Evolutionary conservation across 2,329 filamentous ascomycete species (phyloP).

Genomic region (Fusarium sp.): DNA sequence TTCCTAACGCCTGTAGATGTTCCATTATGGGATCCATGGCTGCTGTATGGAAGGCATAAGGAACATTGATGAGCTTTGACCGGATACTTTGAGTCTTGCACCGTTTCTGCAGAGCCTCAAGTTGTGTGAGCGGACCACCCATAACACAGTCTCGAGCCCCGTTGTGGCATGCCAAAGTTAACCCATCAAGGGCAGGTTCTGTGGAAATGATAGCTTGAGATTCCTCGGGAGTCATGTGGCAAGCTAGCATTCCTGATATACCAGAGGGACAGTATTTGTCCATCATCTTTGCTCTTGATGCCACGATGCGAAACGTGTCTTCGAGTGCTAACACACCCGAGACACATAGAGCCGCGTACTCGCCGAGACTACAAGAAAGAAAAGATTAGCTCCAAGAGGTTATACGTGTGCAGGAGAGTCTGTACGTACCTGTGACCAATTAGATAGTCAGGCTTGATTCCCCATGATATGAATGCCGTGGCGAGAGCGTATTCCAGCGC

Average conservation of each 20-base stretch:
- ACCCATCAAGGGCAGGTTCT: neutral
- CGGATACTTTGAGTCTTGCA: neutral
- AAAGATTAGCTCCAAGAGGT: too few species aligned
- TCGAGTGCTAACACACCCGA: neutral
- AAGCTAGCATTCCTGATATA: slow-evolving; percentile 4
- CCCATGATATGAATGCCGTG: neutral
- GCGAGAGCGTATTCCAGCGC: slow-evolving; percentile 1
- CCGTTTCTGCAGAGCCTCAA: neutral
- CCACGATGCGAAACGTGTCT: neutral
- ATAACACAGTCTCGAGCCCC: slow-evolving; percentile 1
- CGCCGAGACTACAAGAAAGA: neutral
- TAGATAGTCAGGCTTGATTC: neutral
- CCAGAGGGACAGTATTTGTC: neutral
- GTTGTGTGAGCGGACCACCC: neutral
- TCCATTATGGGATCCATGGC: neutral
- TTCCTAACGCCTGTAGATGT: neutral
- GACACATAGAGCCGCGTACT: slow-evolving; percentile 1
- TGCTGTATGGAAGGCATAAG: slow-evolving; percentile 5
- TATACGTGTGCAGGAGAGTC: too few species aligned
- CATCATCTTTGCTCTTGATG: slow-evolving; percentile 2
- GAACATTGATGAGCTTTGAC: neutral
- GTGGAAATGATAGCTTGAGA: neutral
- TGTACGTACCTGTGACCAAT: slow-evolving; percentile 5
- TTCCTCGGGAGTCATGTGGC: neutral
- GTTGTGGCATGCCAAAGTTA: slow-evolving; percentile 3